Evolutionary conservation across 140 eudicot genomes (phyloP), one percentile per base, ranked within the genome.

Genomic region (Artemisia princeps): DNA sequence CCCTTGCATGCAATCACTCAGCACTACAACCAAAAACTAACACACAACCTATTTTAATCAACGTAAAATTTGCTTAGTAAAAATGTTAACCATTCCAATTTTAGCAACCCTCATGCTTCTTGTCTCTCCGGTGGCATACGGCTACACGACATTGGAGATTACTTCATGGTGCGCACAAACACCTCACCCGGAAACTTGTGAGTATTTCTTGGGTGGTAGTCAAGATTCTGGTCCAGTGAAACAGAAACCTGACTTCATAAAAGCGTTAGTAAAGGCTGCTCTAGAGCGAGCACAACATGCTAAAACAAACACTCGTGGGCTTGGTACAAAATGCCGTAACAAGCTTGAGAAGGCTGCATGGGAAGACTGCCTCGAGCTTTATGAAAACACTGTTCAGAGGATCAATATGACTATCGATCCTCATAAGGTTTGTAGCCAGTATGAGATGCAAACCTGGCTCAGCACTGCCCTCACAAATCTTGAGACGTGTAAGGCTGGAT

Each of bases 401-500:
- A 45, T 82, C 71, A 82, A 82, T 53, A 59, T 75, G 62, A 71
- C 83, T 2, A 33, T 68, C 59, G 65, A 67, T 67, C 74, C 80
- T 74, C 42, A 30, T 4, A 62, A 52, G 6, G 37, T 48, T 23
- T 81, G 83, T 14, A 78, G 51, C 71, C 75, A 67, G 17, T 64
- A 30, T 16, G 86, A 81, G 19, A 71, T 71, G 75, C 80, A 76
- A 58, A 80, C 77, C 37, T 80, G 61, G 84, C 87, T 70, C 8
- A 81, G 86, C 59, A 70, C 87, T 4, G 84, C 87, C 51, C 81
- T 78, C 44, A 82, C 84, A 11, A 69, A 70, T 49, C 72, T 66
- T 13, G 75, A 78, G 58, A 78, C 87, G 4, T 82, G 87, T 70
- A 54, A 60, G 49, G 73, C 69, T 1, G 84, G 87, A 65, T 82